Percentiles rank a stretch among this genome's conserved stretches.
These are phyloP conservation scores for Hypoxylon rickii DNA, from an alignment of 495 filamentous ascomycete genomes.

Conservation along the genomic window DNA sequence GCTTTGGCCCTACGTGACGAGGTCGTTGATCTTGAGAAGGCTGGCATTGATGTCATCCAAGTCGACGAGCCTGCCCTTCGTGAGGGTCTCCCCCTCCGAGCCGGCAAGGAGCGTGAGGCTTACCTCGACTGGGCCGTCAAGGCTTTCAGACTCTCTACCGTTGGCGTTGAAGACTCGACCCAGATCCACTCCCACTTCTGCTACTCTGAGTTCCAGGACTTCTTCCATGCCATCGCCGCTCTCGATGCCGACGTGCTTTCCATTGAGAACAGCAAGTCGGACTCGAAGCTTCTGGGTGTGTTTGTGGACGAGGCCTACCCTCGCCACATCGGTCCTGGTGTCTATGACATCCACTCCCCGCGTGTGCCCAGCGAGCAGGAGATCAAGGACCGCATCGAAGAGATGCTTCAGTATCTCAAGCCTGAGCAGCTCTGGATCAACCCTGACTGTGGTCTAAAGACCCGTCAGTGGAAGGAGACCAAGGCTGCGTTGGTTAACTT, in stretches of 20 bases:
- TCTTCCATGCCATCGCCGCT: conserved; percentile 99
- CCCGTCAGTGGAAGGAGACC: conserved; percentile 93
- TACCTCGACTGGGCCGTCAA: conserved; percentile 97
- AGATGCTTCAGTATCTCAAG: conserved; percentile 95
- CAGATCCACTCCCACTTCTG: conserved; percentile 99
- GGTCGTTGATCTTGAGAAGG: conserved; percentile 94
- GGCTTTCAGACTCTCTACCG: conserved; percentile 91
- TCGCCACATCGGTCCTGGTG: conserved; percentile 96
- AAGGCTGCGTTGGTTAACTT: conserved; percentile 90
- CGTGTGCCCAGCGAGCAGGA: conserved; percentile 93
- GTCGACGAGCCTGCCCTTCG: conserved; percentile 98
- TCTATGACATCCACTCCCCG: conserved; percentile 99
- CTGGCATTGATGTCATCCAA: conserved; percentile 96
- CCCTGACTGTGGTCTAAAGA: conserved; percentile 99
- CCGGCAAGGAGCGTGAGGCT: conserved; percentile 87
- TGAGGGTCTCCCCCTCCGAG: conserved; percentile 95
- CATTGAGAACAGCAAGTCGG: conserved; percentile 99
- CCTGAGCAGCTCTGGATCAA: conserved; percentile 98
- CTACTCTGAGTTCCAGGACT: conserved; percentile 99
- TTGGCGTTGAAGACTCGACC: conserved; percentile 88
- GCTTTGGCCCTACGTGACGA: conserved; percentile 97
- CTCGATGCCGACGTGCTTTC: conserved; percentile 96
- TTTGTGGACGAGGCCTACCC: conserved; percentile 97
- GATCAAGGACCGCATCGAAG: conserved; percentile 93
- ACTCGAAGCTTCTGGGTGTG: conserved; percentile 97